These are phyloP conservation scores for Patellifolia procumbens DNA, from an alignment of 179 eudicot species.

Conservation along the genomic window DNA sequence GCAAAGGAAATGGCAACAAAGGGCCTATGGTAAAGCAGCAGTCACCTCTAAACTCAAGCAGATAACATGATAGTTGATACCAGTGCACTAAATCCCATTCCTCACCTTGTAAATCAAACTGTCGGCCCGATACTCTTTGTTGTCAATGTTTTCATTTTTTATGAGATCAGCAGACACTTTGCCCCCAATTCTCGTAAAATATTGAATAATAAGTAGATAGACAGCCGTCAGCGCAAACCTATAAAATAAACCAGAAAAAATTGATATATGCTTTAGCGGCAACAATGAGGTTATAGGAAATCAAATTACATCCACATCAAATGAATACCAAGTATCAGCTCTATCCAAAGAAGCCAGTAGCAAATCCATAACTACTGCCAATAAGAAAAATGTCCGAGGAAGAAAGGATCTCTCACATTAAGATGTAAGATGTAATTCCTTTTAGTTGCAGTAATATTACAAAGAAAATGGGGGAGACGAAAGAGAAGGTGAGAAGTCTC, in stretches of 20 bases:
- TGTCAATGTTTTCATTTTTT: constrained; percentile 61
- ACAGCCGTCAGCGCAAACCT: constrained; percentile 83
- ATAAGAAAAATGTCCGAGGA: background rate
- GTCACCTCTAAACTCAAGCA: background rate
- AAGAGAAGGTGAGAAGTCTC: background rate
- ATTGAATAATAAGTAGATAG: constrained; percentile 78
- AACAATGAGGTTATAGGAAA: background rate
- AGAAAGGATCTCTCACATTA: background rate
- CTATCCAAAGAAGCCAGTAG: background rate
- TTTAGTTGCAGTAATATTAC: background rate
- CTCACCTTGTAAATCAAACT: constrained; percentile 92
- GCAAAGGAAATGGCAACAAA: too few species aligned
- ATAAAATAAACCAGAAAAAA: constrained; percentile 22
- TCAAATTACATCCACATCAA: background rate
- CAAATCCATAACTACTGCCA: background rate
- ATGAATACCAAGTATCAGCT: background rate
- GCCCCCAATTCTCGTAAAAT: constrained; percentile 77
- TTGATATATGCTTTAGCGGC: background rate
- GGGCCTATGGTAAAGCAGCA: background rate
- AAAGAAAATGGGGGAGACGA: background rate
- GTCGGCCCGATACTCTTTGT: constrained; percentile 69
- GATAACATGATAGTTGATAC: constrained; percentile 3
- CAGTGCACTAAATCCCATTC: background rate
- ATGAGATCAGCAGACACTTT: constrained; percentile 80
- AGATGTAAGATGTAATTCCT: background rate